Evolutionary conservation across 2,329 filamentous ascomycete genomes (phyloP), one percentile per base, ranked within the genome.

Genomic region (Aspergillus melleus): DNA sequence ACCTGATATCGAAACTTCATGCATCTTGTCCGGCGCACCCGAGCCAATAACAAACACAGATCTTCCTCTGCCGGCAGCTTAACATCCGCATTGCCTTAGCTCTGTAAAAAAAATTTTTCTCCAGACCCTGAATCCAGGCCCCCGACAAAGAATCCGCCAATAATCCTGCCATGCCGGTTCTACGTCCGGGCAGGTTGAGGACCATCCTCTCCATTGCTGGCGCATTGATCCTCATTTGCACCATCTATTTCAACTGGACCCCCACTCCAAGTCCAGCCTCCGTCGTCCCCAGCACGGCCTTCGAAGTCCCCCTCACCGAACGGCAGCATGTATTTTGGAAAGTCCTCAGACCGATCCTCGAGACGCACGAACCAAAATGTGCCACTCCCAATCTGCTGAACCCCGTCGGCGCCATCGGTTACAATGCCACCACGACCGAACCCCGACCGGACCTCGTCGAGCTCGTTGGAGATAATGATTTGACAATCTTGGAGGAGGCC

Each of bases 261-360:
- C 72, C 72, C 3, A 68, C 67, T 26, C 70, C 69, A 20, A 68
- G 66, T 26, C 70, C 69, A 20, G 71, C 71, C 49, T 69, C 72
- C 29, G 62, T 73, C 30, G 67, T 74, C 14, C 72, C 72, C 32
- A 70, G 71, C 59, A 70, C 70, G 9, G 66, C 67, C 49, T 74
- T 76, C 58, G 70, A 76, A 61, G 69, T 72, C 6, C 71, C 74
- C 46, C 60, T 76, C 46, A 46, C 65, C 8, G 67, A 76, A 65
- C 74, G 74, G 47, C 74, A 76, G 54, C 73, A 70, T 52, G 70
- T 69, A 32, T 76, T 76, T 54, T 76, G 74, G 74, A 75, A 74
- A 57, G 68, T 64, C 19, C 66, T 76, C 39, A 70, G 71, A 30
- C 71, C 73, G 9, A 68, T 76, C 30, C 61, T 76, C 53, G 66